These are phyloP conservation scores for Pleurotus tuber-regium DNA, from an alignment of 768 basidiomycete genomes.

Conservation along the genomic window DNA sequence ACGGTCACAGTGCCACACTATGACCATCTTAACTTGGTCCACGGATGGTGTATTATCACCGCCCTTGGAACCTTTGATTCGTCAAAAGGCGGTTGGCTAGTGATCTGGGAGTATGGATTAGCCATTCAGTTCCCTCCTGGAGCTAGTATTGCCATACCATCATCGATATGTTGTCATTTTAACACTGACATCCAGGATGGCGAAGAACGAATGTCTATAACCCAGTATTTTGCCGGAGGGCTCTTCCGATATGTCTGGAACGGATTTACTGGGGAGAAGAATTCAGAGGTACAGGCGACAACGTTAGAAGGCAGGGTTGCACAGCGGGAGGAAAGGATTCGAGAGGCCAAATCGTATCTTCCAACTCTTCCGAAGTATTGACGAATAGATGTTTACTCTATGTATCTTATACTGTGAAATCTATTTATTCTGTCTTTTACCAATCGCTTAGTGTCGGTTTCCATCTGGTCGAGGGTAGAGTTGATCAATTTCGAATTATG, in stretches of 20 bases:
- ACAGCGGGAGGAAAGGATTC: neutral
- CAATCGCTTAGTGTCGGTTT: too few relatives aligned
- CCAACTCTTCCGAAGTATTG: too few relatives aligned
- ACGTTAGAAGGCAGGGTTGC: neutral
- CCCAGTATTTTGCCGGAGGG: constrained; percentile 25
- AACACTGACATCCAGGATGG: constrained; percentile 20
- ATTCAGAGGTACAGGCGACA: neutral
- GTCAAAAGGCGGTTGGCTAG: constrained; percentile 27
- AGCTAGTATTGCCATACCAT: constrained; percentile 26
- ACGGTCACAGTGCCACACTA: constrained; percentile 18
- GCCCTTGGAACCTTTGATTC: constrained; percentile 27
- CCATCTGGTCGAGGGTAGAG: too few relatives aligned
- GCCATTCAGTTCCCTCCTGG: constrained; percentile 24
- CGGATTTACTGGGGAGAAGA: constrained; percentile 10
- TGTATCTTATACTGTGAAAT: too few relatives aligned
- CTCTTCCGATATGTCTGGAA: constrained; percentile 25
- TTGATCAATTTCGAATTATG: too few relatives aligned
- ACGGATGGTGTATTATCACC: constrained; percentile 30
- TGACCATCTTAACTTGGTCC: constrained; percentile 28
- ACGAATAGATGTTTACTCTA: too few relatives aligned
- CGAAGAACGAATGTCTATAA: constrained; percentile 21
- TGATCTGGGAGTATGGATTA: constrained; percentile 26
- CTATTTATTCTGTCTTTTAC: too few relatives aligned
- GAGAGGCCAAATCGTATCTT: neutral
- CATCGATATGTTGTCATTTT: constrained; percentile 23